Evolutionary conservation across 306 rosid species (phyloP), one percentile per base, ranked within the genome.

Genomic region (Vigna reflexopilosa): DNA sequence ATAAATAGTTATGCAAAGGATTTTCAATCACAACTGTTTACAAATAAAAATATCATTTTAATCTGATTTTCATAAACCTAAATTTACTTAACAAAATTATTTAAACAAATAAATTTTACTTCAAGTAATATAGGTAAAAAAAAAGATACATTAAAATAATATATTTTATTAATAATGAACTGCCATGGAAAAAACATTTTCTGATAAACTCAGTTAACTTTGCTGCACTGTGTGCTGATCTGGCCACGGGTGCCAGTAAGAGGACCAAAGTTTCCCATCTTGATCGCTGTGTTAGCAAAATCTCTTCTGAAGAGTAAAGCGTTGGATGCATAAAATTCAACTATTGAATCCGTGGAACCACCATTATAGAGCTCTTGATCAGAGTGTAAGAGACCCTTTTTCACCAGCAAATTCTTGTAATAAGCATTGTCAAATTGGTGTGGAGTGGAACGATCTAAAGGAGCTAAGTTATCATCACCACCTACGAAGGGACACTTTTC

Each of bases 321-420:
- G 2, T 72, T 19, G 44, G 2, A 71, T 22, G 4, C 22, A 34
- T 89, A 89, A 68, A 54, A 38, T 1, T 19, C n/a, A 19, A 89
- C 92, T 4, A 36, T 64, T 2, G 87, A 22, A 3, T 89, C 72
- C 0, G 92, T 84, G 47, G 83, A 80, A 7, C 90, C 89, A 13
- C 73, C 78, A 10, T 49, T 80, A 16, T 61, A 83, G 80, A 89
- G 87, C 14, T 81, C 78, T 45, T 89, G 90, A 48, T 90, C 93
- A 0, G 91, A 85, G 81, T 90, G 93, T 12, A 90, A 32, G 4
- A 90, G 77, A 22, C 87, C 91, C 68, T 38, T 87, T 9, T 78
- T 49, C 51, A 47, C 44, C 58, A 78, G 20, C 54, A 90, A 67
- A 47, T 82, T 83, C 3, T 4, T 80, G 81, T 57, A 90, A 78